Evolutionary conservation across 2,329 filamentous ascomycete species (phyloP).

Genomic region (Phialemoniopsis sp.): DNA sequence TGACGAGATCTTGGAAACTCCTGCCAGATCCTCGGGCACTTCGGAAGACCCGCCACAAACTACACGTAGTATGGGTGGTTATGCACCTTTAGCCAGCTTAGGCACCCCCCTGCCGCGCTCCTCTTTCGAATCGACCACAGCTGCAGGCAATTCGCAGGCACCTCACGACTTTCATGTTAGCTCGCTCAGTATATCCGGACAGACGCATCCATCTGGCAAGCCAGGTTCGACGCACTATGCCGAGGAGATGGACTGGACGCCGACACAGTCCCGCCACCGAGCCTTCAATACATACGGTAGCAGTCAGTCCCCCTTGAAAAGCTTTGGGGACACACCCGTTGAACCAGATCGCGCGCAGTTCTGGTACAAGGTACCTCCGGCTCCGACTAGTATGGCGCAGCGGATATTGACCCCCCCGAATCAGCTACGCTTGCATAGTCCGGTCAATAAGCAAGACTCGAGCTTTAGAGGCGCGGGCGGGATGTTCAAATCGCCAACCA

Average conservation of each 20-base stretch:
- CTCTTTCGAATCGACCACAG: too few relatives aligned
- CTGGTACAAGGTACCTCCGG: conserved; percentile 66
- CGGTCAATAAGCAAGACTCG: conserved; percentile 38
- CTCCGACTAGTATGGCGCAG: conserved; percentile 63
- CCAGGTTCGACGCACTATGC: conserved; percentile 25
- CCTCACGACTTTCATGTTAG: too few relatives aligned
- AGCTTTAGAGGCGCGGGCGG: conserved; percentile 39
- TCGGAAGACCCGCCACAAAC: background rate
- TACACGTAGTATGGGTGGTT: background rate
- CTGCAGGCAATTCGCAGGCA: too few relatives aligned
- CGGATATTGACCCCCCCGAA: conserved; percentile 58
- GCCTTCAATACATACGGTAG: conserved; percentile 45
- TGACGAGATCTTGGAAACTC: conserved; percentile 34
- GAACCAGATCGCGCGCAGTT: conserved; percentile 51
- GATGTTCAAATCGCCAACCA: conserved; percentile 2
- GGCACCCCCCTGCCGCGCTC: too few relatives aligned
- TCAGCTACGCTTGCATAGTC: conserved; percentile 46
- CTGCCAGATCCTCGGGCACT: conserved; percentile 2
- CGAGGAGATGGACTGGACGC: conserved; percentile 73
- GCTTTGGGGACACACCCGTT: conserved; percentile 41
- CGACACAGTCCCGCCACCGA: conserved; percentile 51
- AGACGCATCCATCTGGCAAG: conserved; percentile 5
- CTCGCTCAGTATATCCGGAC: conserved; percentile 5
- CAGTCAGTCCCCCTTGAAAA: conserved; percentile 30
- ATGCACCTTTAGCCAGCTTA: too few relatives aligned